Conservation (phyloP, 176 grass and related monocot species). For the Puya raimondii region DNA sequence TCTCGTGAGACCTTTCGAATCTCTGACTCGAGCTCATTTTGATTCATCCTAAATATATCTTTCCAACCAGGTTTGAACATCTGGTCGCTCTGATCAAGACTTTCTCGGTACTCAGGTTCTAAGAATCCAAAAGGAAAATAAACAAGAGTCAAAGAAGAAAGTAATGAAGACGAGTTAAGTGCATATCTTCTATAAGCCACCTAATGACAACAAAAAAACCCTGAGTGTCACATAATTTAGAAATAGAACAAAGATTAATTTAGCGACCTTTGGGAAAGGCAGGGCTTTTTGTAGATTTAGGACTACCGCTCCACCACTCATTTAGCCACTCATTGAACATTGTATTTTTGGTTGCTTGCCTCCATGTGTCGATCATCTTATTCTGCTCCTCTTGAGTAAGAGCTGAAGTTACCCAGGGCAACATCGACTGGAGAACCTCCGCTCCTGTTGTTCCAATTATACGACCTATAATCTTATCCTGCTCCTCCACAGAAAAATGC, state of each 20-base stretch:
- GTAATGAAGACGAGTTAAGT: constrained; percentile 1
- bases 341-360: constrained; percentile 64
- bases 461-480: constrained; percentile 79
- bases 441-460: constrained; percentile 94
- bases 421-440: constrained; percentile 91
- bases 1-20: constrained; percentile 81
- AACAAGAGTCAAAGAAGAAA: constrained; percentile 13
- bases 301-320: constrained; percentile 65
- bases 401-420: constrained; percentile 84
- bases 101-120: constrained; percentile 31
- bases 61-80: constrained; percentile 95
- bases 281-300: constrained; percentile 13
- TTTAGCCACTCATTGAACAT: constrained; percentile 95
- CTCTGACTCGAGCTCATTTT: constrained; percentile 77
- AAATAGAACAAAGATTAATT: constrained; percentile 4
- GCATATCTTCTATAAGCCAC: not conserved
- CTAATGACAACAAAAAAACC: not conserved
- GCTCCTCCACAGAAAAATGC: constrained; percentile 80
- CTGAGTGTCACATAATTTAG: not conserved
- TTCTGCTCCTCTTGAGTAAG: constrained; percentile 76
- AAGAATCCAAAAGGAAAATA: not conserved
- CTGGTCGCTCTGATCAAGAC: constrained; percentile 43
- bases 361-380: constrained; percentile 79
- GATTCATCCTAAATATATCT: constrained; percentile 92
- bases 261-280: constrained; percentile 37